Evolutionary conservation across 1,139 yeast species (phyloP).

Genomic region (Sugiyamaella pinicola): DNA sequence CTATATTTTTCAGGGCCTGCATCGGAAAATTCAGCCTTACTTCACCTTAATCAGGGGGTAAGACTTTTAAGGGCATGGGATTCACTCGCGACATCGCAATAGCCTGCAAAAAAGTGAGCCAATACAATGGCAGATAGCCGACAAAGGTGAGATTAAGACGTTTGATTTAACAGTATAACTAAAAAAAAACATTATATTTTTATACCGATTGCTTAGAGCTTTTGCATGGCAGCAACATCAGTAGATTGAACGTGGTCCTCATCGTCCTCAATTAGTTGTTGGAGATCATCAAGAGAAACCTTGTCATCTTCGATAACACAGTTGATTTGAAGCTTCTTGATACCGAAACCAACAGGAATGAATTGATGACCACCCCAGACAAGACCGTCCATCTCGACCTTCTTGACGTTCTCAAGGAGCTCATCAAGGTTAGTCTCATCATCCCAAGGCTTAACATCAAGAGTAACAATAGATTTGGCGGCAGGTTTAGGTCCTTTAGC

Average conservation of each 20-base stretch:
- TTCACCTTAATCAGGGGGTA: too few relatives aligned
- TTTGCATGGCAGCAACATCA: constrained; percentile 97
- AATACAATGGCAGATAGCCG: too few relatives aligned
- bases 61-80: too few relatives aligned
- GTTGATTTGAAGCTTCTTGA: constrained; percentile 98
- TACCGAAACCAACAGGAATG: constrained; percentile 98
- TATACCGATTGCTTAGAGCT: constrained; percentile 60
- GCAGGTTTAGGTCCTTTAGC: constrained; percentile 97
- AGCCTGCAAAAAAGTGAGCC: too few relatives aligned
- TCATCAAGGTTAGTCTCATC: constrained; percentile 95
- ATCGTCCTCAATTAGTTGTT: constrained; percentile 82
- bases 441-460: constrained; percentile 99
- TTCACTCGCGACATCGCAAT: too few relatives aligned
- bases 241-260: constrained; percentile 99
- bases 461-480: constrained; percentile 95
- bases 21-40: neutral
- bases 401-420: constrained; percentile 82
- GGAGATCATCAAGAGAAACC: constrained; percentile 91
- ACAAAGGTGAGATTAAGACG: too few relatives aligned
- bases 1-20: constrained; percentile 6
- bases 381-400: constrained; percentile 87
- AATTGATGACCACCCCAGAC: constrained; percentile 98
- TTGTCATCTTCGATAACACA: constrained; percentile 95
- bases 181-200: neutral
- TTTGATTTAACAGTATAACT: neutral